Conservation (phyloP, 2,329 filamentous ascomycete species). For the Lecanicillium sp. region DNA sequence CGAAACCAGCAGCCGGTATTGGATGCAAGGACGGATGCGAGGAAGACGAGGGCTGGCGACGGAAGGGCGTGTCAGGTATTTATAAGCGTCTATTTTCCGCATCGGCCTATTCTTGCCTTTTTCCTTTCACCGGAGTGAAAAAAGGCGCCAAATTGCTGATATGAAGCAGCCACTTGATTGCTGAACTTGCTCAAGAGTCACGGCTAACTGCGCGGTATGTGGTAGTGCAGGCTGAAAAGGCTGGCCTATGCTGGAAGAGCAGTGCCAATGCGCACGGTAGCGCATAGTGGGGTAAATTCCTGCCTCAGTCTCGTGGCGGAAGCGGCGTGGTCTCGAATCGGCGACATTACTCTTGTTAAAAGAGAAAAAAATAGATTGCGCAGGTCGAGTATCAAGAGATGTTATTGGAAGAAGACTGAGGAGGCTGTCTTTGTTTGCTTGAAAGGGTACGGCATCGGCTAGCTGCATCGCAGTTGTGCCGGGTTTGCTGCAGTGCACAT, state of each 20-base stretch:
- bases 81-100: not conserved
- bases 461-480: not conserved
- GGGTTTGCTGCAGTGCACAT: not conserved
- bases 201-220: not conserved
- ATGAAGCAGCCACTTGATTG: conserved; percentile 5
- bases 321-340: too few relatives aligned
- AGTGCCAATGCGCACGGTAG: too few relatives aligned
- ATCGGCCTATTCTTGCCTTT: not conserved
- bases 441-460: too few relatives aligned
- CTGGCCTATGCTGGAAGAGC: too few relatives aligned
- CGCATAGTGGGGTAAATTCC: too few relatives aligned
- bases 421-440: too few relatives aligned
- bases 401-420: too few relatives aligned
- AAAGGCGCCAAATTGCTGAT: not conserved
- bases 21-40: not conserved
- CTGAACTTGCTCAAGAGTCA: not conserved
- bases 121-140: not conserved
- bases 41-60: not conserved
- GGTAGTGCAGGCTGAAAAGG: not conserved
- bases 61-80: not conserved
- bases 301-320: too few relatives aligned
- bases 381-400: too few relatives aligned
- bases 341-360: too few relatives aligned
- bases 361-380: too few relatives aligned
- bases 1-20: not conserved